phyloP scores from a whole-genome alignment of 148 eudicot species.

The Heliosperma pusillum region DNA sequence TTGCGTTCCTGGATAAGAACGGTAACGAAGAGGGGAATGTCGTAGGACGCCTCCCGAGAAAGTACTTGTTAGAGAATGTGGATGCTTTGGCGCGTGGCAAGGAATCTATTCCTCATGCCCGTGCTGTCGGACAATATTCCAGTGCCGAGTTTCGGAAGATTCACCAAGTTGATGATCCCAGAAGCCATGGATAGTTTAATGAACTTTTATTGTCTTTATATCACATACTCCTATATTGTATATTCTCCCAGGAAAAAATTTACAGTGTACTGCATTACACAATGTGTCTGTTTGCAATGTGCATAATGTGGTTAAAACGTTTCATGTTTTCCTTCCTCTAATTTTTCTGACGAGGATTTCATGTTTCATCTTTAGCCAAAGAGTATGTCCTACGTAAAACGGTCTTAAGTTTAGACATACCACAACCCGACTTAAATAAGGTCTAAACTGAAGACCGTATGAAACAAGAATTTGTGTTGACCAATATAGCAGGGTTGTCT shows the following conservation, averaged over 20 bases:
- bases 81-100: conserved; percentile 81
- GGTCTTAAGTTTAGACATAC: no score
- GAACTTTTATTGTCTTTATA: not conserved
- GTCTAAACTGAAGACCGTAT: no score
- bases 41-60: conserved; percentile 78
- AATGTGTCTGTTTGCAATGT: no score
- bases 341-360: no score
- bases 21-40: conserved; percentile 96
- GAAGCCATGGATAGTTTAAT: conserved; percentile 77
- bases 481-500: no score
- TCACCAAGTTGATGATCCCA: conserved; percentile 85
- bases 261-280: no score
- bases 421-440: no score
- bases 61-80: conserved; percentile 68
- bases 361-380: no score
- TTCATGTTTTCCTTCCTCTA: no score
- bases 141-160: conserved; percentile 79
- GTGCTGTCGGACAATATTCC: conserved; percentile 74
- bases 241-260: not conserved
- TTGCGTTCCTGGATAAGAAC: conserved; percentile 79
- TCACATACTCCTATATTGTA: conserved; percentile 10
- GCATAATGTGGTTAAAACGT: no score
- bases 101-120: conserved; percentile 80
- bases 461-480: no score
- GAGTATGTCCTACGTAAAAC: no score